These are phyloP conservation scores for Fusarium scirpi DNA, from an alignment of 2,329 filamentous ascomycete species.

Conservation along the genomic window DNA sequence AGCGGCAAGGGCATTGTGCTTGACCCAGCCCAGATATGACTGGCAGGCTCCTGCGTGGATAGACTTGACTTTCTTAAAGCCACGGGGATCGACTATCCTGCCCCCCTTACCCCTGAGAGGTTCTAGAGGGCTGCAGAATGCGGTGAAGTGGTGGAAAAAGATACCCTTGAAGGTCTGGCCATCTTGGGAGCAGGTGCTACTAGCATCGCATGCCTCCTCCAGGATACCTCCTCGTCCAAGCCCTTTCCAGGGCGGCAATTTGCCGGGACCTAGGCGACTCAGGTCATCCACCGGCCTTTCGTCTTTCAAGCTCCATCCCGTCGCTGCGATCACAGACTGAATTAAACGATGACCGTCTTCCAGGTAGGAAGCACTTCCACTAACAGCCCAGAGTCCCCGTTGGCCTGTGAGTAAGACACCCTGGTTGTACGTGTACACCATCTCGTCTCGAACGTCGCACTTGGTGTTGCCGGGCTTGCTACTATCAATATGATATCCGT, in stretches of 20 bases:
- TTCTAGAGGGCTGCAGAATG: conserved; percentile 78
- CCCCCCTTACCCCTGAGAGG: conserved; percentile 50
- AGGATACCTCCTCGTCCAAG: conserved; percentile 83
- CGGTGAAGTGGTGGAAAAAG: conserved; percentile 87
- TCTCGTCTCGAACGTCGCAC: conserved; percentile 85
- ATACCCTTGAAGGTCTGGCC: conserved; percentile 94
- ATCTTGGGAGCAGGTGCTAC: conserved; percentile 82
- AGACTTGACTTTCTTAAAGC: conserved; percentile 43
- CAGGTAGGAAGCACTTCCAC: conserved; percentile 77
- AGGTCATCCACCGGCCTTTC: conserved; percentile 58
- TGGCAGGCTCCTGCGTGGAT: conserved; percentile 72
- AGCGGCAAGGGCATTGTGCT: conserved; percentile 81
- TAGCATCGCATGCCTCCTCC: conserved; percentile 85
- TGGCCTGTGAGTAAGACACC: conserved; percentile 88
- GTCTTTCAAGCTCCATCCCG: conserved; percentile 74
- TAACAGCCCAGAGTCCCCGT: conserved; percentile 82
- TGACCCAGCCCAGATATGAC: conserved; percentile 79
- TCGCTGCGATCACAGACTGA: conserved; percentile 78
- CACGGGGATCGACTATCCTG: conserved; percentile 45
- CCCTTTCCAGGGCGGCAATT: conserved; percentile 73
- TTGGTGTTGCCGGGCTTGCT: conserved; percentile 72
- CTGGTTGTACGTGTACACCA: conserved; percentile 97
- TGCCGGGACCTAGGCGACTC: conserved; percentile 48
- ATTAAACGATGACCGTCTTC: conserved; percentile 84
- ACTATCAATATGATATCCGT: conserved; percentile 86